Base-by-base conservation (phyloP, 306 rosid genomes). In the Vigna mungo region DNA sequence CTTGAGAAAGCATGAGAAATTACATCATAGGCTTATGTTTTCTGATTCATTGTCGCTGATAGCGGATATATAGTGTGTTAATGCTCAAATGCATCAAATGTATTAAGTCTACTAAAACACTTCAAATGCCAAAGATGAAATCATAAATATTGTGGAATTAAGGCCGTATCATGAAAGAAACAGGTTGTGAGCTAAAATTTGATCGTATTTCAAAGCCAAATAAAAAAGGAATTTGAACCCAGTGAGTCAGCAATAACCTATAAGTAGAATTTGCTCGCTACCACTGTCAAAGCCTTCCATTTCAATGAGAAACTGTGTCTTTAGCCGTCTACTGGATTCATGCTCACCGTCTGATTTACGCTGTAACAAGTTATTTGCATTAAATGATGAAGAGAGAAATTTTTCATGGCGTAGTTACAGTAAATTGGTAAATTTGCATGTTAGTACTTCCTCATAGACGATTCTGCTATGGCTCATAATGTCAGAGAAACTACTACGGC, bases 281-380 rank as follows among this genome's bases (percentile, higher is more conserved):
- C 92, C 93, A 79, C 86, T 80, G 86, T 90, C 97, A 84, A 92
- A 92, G 80, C 97, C 99, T 84, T 92, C 99, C 99, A 95, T 92
- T 89, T 95, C 99, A 71, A 95, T 95, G 74, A 95, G 96, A 87
- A 95, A 95, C 69, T 95, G 97, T 10, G 99, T 95, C 86, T 95
- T 95, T 21, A 95, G 94, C 77, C 97, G 85, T 81, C 99, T 90
- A 79, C 99, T 95, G 71, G 99, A 88, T 89, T 95, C 99, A 74
- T 95, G 99, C 68, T 95, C 99, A 10, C 97, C 99, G 51, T 95
- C 99, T 68, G 99, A 90, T 76, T 95, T 95, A 14, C 97, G 97
- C 99, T 95, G 86, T 80, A 77, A 78, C 25, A 78, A 80, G 34
- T 75, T 47, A 74, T 41, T 63, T 47, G 32, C 58, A 84, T 70